A percentile compares a stretch with the other conserved stretches of the same genome.
These are phyloP conservation scores for Penicillium soppii DNA, from an alignment of 495 filamentous ascomycete genomes.

Conservation along the genomic window DNA sequence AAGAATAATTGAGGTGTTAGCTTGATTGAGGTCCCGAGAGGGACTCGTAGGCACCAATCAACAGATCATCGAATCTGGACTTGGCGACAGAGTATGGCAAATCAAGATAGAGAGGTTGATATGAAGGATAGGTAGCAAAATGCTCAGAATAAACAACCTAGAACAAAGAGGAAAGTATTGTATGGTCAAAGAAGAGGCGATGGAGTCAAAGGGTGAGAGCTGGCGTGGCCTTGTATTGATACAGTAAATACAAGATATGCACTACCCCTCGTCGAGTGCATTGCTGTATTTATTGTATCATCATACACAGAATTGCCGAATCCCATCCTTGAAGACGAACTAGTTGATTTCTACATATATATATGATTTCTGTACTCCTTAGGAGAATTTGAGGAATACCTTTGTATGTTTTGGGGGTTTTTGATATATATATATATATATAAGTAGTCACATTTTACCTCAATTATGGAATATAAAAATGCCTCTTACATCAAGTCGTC, in stretches of 20 bases:
- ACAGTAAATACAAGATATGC: background rate
- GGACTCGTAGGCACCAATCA: conserved; percentile 13
- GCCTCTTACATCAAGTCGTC: conserved; percentile 78
- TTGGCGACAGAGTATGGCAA: no score
- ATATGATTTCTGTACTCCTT: no score
- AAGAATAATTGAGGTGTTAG: background rate
- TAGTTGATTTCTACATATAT: no score
- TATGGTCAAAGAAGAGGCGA: background rate
- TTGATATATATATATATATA: no score
- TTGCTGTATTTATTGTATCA: background rate
- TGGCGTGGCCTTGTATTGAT: background rate
- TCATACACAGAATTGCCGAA: background rate
- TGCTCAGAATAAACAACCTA: conserved; percentile 1
- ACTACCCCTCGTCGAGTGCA: background rate
- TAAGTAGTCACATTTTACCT: no score
- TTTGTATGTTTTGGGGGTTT: no score
- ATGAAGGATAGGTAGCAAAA: conserved; percentile 17
- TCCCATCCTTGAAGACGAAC: no score
- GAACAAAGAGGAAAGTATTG: background rate
- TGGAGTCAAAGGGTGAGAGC: background rate
- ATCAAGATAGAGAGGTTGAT: no score
- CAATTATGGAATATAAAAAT: no score
- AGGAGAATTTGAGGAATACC: no score
- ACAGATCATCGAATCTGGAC: conserved; percentile 16
- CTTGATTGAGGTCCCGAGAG: conserved; percentile 12